Base-by-base conservation (phyloP, 768 basidiomycete species). In the Boletus rubroflammeus region DNA sequence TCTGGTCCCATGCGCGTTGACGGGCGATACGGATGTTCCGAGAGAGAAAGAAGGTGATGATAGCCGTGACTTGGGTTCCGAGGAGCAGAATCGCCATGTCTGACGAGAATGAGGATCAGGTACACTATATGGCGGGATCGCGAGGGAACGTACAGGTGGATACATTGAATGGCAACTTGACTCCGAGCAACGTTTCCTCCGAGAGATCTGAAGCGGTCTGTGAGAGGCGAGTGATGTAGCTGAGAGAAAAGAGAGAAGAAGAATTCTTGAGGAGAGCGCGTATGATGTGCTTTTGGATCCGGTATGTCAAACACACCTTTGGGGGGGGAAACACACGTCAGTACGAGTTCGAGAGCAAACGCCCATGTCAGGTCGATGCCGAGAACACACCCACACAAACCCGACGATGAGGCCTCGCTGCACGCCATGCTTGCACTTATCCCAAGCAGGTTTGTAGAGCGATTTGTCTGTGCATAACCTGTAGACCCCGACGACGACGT, bases 401-500 rank as follows among this genome's bases (percentile, higher is more conserved):
- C 87, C 93, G 38, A 91, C 86, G 15, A 80, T 69, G 0, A 80
- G 73, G 0, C 94, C 93, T 19, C 93, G 75, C 44, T 78, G 65
- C 1, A 81, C 80, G 0, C 88, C 94, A 70, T 95, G 86, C 58
- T 77, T 81, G 66, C 92, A 90, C 72, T 92, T 94, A 64, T 88
- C 74, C 90, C 93, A 92, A 8, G 88, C 84, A 5, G 93, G 91
- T 25, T 76, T 72, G 55, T 82, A 85, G 32, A 96, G 73, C 14
- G 71, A 71, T 36, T 79, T 75, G 68, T 95, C 93, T 0, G 88
- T 91, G 62, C 83, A 78, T 6, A 97, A 75, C 28, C 93, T 76
- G 69, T 95, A 96, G 17, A 85, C 80, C 0, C 93, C 93, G 0
- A 97, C 92, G 5, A 91, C 70, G 43, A 86, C 83, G 67, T 97